A percentile compares a stretch with the other conserved stretches of the same genome.
phyloP scores from a whole-genome alignment of 306 rosid genomes.

The Cicer bijugum region DNA sequence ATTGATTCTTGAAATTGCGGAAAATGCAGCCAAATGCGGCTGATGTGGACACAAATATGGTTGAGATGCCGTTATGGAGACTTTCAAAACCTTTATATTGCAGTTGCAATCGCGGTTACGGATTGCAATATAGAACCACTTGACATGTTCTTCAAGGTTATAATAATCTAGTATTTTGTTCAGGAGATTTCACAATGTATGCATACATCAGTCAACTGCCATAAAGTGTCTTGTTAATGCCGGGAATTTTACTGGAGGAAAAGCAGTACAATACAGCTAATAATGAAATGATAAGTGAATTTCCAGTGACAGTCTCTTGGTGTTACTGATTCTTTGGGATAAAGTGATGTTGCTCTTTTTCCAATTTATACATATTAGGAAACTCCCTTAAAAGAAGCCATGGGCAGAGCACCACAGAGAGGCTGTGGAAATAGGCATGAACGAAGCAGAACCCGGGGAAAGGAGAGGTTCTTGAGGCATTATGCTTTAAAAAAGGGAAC shows the following conservation, averaged over 20 bases:
- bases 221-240: constrained; percentile 32
- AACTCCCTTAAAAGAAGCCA: constrained; percentile 32
- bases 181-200: constrained; percentile 36
- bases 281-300: constrained; percentile 20
- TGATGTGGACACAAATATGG: no score
- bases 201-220: background rate
- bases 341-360: constrained; percentile 11
- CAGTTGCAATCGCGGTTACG: no score
- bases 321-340: constrained; percentile 24
- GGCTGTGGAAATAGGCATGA: constrained; percentile 5
- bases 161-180: constrained; percentile 5
- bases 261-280: constrained; percentile 9
- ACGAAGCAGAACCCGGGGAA: constrained; percentile 3
- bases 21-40: no score
- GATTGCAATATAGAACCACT: no score
- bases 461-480: constrained; percentile 18
- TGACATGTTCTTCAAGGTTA: constrained; percentile 10
- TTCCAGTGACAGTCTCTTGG: constrained; percentile 27
- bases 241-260: constrained; percentile 27
- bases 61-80: no score
- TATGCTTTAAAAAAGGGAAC: constrained; percentile 6
- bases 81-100: no score
- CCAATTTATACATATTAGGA: constrained; percentile 22
- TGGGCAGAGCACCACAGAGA: background rate
- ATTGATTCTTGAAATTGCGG: no score